Evolutionary conservation across 805 yeast genomes (phyloP).

Genomic region (Allodekkera sacchari): DNA sequence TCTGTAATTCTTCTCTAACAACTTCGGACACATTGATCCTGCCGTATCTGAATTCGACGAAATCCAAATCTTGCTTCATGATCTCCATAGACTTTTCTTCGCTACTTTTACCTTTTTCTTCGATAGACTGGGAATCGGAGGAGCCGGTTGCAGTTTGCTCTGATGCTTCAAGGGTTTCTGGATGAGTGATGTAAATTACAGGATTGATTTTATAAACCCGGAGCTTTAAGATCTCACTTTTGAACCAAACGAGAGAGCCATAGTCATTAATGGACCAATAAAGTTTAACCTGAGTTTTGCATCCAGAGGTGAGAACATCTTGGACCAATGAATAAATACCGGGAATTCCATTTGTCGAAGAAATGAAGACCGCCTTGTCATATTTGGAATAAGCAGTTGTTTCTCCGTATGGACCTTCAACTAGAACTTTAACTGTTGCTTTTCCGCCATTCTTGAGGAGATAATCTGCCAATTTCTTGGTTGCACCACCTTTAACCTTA

Average conservation of each 20-base stretch:
- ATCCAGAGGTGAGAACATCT: slow-evolving; percentile 22
- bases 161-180: slow-evolving; percentile 3
- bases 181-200: slow-evolving; percentile 32
- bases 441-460: slow-evolving; percentile 20
- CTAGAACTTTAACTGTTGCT: slow-evolving; percentile 26
- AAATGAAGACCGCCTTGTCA: slow-evolving; percentile 48
- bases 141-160: too few relatives aligned
- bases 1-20: slow-evolving; percentile 28
- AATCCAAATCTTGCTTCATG: slow-evolving; percentile 21
- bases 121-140: too few relatives aligned
- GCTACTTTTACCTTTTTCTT: too few relatives aligned
- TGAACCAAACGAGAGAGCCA: slow-evolving; percentile 42
- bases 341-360: slow-evolving; percentile 74
- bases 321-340: slow-evolving; percentile 40
- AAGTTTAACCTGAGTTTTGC: slow-evolving; percentile 34
- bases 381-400: slow-evolving; percentile 41
- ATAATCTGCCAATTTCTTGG: slow-evolving; percentile 31
- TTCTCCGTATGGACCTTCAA: slow-evolving; percentile 74
- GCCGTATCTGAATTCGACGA: slow-evolving; percentile 35
- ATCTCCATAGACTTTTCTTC: slow-evolving; percentile 8
- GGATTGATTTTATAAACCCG: slow-evolving; percentile 28
- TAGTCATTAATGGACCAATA: slow-evolving; percentile 58
- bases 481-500: slow-evolving; percentile 52
- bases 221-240: slow-evolving; percentile 31
- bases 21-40: slow-evolving; percentile 32